These are phyloP conservation scores for Xenoacremonium recifei DNA, from an alignment of 2,329 filamentous ascomycete species.

Conservation along the genomic window DNA sequence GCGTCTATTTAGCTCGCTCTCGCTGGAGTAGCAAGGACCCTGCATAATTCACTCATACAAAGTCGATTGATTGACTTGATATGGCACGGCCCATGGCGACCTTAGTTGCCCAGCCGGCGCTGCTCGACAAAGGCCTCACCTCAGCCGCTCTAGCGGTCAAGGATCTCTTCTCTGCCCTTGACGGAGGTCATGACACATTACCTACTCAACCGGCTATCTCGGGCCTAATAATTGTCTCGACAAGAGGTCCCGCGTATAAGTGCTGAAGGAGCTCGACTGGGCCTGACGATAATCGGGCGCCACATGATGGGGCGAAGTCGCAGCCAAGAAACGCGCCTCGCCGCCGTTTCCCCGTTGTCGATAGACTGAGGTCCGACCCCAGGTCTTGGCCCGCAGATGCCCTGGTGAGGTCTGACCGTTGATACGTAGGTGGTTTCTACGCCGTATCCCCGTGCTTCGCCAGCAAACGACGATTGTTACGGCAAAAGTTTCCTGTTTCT, in stretches of 20 bases:
- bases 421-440: no score
- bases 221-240: no score
- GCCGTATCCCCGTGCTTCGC: no score
- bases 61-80: no score
- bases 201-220: conserved; percentile 16
- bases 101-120: not conserved
- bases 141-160: conserved; percentile 14
- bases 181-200: conserved; percentile 2
- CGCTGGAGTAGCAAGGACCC: not conserved
- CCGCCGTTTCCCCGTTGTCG: not conserved
- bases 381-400: no score
- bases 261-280: conserved; percentile 4
- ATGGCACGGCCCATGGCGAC: not conserved
- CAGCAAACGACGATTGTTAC: no score
- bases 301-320: not conserved
- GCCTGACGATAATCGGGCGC: not conserved
- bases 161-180: conserved; percentile 2
- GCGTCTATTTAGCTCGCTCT: not conserved
- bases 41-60: conserved; percentile 29
- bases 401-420: no score
- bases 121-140: conserved; percentile 10
- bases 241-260: no score
- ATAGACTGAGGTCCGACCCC: not conserved
- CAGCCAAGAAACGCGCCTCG: not conserved
- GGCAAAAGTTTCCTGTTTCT: no score